Evolutionary conservation across 2,329 filamentous ascomycete species (phyloP).

Genomic region (Colletotrichum godetiae): DNA sequence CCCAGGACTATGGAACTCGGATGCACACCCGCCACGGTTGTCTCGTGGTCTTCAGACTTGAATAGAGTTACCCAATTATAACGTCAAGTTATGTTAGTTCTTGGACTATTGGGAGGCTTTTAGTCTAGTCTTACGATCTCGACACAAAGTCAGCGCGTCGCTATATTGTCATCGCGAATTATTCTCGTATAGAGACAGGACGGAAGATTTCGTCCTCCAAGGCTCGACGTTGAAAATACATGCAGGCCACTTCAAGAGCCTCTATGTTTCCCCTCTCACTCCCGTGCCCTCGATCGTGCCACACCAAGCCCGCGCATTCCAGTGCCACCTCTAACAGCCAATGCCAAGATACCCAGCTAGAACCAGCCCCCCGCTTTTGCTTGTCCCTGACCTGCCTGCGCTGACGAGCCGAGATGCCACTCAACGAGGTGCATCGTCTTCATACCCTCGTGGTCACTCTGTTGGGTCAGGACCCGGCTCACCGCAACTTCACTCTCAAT

Average conservation of each 20-base stretch:
- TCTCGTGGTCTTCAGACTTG: not conserved
- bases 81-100: not conserved
- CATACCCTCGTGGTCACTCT: not conserved
- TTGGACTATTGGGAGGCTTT: not conserved
- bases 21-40: not conserved
- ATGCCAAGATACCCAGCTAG: not conserved
- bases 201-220: not conserved
- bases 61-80: not conserved
- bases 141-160: not conserved
- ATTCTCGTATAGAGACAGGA: not conserved
- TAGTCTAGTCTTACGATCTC: not conserved
- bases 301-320: not conserved
- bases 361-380: not conserved
- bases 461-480: not conserved
- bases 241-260: constrained; percentile 8
- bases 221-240: constrained; percentile 10
- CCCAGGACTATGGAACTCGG: constrained; percentile 10
- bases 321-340: not conserved
- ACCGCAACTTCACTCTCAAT: not conserved
- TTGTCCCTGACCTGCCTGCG: not conserved
- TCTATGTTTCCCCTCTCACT: not conserved
- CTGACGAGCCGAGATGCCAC: constrained; percentile 17
- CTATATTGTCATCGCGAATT: not conserved
- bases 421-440: constrained; percentile 16
- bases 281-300: not conserved